A percentile compares a stretch with the other conserved stretches of the same genome.
Evolutionary conservation across 257 asterid species (phyloP).

Genomic region (Fraxinus cuspidata): DNA sequence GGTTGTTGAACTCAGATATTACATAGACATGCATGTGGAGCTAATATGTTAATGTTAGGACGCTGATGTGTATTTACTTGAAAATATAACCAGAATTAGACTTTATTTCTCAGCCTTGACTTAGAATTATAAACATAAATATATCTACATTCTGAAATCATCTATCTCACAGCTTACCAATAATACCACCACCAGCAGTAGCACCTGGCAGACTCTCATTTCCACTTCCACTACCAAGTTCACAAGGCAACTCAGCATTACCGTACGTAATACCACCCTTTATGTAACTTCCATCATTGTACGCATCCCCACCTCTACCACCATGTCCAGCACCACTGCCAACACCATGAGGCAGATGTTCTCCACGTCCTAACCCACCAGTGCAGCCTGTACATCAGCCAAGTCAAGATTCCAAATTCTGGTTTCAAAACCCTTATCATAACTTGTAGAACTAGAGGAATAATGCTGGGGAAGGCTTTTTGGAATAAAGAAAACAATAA

Average conservation of each 20-base stretch:
- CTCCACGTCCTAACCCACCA: constrained; percentile 82
- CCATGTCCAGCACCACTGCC: constrained; percentile 96
- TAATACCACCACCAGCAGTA: constrained; percentile 83
- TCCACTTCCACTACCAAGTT: constrained; percentile 97
- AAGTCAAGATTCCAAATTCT: constrained; percentile 30
- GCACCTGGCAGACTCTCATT: constrained; percentile 57
- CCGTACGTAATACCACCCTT: constrained; percentile 77
- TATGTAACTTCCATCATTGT: constrained; percentile 59
- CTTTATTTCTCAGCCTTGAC: background rate
- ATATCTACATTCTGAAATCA: constrained; percentile 20
- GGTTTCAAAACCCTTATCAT: constrained; percentile 17
- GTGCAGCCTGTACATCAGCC: constrained; percentile 65
- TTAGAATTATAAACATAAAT: background rate
- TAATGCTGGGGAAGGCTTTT: background rate
- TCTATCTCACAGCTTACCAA: constrained; percentile 50
- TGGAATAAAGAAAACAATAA: constrained; percentile 10
- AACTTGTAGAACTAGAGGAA: constrained; percentile 10
- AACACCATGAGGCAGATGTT: constrained; percentile 63
- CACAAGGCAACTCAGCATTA: constrained; percentile 77
- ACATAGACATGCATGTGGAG: background rate
- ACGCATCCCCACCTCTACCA: constrained; percentile 91
- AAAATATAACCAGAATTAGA: background rate
- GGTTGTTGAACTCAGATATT: background rate
- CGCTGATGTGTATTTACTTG: background rate
- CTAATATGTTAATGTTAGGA: background rate